These are phyloP conservation scores for Metschnikowia henanensis DNA, from an alignment of 805 yeast genomes.

Conservation along the genomic window DNA sequence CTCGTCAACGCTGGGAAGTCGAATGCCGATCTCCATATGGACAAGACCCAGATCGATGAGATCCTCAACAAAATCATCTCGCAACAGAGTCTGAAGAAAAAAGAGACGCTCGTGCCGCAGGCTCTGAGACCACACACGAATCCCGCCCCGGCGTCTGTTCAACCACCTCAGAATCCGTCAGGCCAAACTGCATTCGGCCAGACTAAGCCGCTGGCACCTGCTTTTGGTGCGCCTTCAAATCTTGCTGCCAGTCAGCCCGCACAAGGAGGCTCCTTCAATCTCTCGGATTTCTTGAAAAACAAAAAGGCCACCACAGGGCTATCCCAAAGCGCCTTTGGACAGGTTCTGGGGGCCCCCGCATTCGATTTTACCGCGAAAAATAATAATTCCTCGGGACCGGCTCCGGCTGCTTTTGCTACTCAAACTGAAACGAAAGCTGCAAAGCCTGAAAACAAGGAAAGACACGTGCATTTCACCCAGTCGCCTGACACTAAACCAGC, in stretches of 20 bases:
- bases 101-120: not conserved
- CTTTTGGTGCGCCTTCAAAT: not conserved
- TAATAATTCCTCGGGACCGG: not conserved
- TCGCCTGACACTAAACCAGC: no score
- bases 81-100: not conserved
- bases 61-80: not conserved
- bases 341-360: not conserved
- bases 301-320: not conserved
- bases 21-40: constrained; percentile 25
- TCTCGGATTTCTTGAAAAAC: constrained; percentile 6
- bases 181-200: not conserved
- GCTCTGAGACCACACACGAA: not conserved
- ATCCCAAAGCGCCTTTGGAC: constrained; percentile 4
- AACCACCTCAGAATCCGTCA: not conserved
- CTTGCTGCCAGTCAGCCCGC: not conserved
- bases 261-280: constrained; percentile 1
- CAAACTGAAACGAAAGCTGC: not conserved
- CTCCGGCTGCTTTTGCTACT: not conserved
- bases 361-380: constrained; percentile 3
- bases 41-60: not conserved
- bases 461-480: no score
- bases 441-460: not conserved
- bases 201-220: not conserved
- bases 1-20: constrained; percentile 37
- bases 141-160: not conserved